Evolutionary conservation across 306 rosid genomes (phyloP).

Genomic region (Arachis hypogaea): DNA sequence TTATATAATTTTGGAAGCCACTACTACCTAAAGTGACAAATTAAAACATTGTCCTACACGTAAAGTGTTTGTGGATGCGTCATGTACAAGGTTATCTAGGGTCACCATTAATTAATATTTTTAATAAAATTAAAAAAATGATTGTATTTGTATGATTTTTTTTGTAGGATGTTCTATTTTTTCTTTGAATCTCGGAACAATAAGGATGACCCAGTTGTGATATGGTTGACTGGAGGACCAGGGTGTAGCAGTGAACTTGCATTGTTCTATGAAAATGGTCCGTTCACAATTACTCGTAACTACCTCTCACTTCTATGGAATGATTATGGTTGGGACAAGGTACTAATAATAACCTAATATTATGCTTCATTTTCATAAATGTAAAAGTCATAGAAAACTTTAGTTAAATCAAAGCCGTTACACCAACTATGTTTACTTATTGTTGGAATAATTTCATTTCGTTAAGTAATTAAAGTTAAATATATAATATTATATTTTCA

Average conservation of each 20-base stretch:
- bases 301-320: conserved; percentile 85
- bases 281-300: conserved; percentile 64
- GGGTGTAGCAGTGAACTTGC: conserved; percentile 91
- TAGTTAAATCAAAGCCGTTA: not conserved
- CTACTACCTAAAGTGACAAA: not conserved
- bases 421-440: conserved; percentile 8
- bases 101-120: not conserved
- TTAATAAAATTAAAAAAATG: too few species aligned
- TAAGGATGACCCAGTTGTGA: conserved; percentile 68
- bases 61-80: not conserved
- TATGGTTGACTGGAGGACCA: conserved; percentile 98
- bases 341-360: not conserved
- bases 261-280: conserved; percentile 93
- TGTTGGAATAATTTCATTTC: not conserved
- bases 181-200: conserved; percentile 82
- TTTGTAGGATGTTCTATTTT: conserved; percentile 82
- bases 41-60: not conserved
- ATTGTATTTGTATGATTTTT: not conserved
- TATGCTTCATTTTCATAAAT: too few species aligned
- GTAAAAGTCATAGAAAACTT: not conserved
- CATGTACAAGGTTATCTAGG: not conserved
- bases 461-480: not conserved
- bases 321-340: conserved; percentile 94
- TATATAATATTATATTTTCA: conserved; percentile 37
- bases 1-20: too few species aligned